Percentiles rank a stretch among this genome's conserved stretches.
Conservation (phyloP, 148 eudicot genomes). For the Rhododendron molle region DNA sequence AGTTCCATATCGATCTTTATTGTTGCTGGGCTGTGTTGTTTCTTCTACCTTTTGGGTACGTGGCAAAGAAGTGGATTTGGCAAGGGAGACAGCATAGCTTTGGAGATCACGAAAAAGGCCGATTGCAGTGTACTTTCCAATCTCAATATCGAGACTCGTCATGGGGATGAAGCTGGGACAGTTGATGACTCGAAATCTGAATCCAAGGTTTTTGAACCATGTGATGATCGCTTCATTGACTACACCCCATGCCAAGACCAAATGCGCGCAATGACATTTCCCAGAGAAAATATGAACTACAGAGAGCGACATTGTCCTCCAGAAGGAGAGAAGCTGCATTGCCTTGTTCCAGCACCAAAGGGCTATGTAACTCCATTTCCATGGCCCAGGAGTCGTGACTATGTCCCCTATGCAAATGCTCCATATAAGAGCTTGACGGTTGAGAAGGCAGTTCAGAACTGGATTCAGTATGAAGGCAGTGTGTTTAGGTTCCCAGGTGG, state of each 20-base stretch:
- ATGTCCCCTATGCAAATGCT: constrained; percentile 54
- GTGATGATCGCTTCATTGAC: constrained; percentile 32
- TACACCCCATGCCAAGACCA: constrained; percentile 56
- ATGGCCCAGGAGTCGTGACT: constrained; percentile 57
- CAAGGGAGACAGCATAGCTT: constrained; percentile 45
- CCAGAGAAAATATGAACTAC: constrained; percentile 46
- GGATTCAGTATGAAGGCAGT: constrained; percentile 56
- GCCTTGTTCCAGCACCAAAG: constrained; percentile 49
- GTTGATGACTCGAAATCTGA: constrained; percentile 13
- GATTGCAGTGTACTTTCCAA: constrained; percentile 35
- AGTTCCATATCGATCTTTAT: constrained; percentile 31
- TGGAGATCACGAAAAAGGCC: constrained; percentile 31
- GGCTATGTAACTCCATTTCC: constrained; percentile 51
- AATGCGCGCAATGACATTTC: constrained; percentile 47
- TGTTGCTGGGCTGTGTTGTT: constrained; percentile 36
- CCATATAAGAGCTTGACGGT: constrained; percentile 54
- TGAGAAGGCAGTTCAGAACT: constrained; percentile 56
- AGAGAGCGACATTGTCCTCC: constrained; percentile 53
- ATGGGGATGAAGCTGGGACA: constrained; percentile 27
- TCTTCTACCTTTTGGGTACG: constrained; percentile 41
- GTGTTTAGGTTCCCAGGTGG: constrained; percentile 63
- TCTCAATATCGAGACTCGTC: constrained; percentile 30
- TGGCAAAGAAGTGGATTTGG: constrained; percentile 59
- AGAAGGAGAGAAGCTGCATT: constrained; percentile 33
- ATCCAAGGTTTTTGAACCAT: constrained; percentile 29